These are phyloP conservation scores for Corniculantispora saksenae DNA, from an alignment of 2,329 filamentous ascomycete species.

Conservation along the genomic window DNA sequence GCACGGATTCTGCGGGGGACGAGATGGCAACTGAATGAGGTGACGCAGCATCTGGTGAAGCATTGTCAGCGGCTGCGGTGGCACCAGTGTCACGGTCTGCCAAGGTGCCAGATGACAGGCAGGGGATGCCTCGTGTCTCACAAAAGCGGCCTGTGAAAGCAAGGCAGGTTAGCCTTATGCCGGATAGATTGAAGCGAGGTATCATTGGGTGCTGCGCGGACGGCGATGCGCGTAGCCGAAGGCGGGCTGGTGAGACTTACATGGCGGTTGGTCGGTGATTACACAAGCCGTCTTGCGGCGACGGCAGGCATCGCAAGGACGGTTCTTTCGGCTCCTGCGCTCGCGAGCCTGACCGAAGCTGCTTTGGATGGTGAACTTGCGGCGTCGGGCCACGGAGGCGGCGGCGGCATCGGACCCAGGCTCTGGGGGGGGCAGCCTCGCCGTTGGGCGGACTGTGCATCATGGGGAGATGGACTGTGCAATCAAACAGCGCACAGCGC, in stretches of 20 bases:
- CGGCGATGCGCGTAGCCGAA: neutral
- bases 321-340: slow-evolving; percentile 46
- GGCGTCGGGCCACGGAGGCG: slow-evolving; percentile 24
- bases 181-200: neutral
- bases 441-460: slow-evolving; percentile 17
- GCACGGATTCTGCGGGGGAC: slow-evolving; percentile 17
- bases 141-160: slow-evolving; percentile 17
- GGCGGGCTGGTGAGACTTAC: slow-evolving; percentile 32
- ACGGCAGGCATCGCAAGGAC: slow-evolving; percentile 48
- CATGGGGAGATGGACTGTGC: neutral
- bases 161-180: neutral
- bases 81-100: slow-evolving; percentile 6
- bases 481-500: neutral
- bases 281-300: slow-evolving; percentile 49
- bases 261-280: slow-evolving; percentile 45
- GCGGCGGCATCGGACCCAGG: slow-evolving; percentile 6
- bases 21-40: slow-evolving; percentile 8
- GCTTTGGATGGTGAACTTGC: slow-evolving; percentile 44
- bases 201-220: neutral
- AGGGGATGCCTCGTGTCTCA: slow-evolving; percentile 18
- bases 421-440: neutral
- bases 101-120: slow-evolving; percentile 19
- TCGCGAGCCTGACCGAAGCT: slow-evolving; percentile 42
- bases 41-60: slow-evolving; percentile 13
- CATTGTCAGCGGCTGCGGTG: neutral